Evolutionary conservation across 805 yeast genomes (phyloP).

Genomic region (Wickerhamiella musiphila): DNA sequence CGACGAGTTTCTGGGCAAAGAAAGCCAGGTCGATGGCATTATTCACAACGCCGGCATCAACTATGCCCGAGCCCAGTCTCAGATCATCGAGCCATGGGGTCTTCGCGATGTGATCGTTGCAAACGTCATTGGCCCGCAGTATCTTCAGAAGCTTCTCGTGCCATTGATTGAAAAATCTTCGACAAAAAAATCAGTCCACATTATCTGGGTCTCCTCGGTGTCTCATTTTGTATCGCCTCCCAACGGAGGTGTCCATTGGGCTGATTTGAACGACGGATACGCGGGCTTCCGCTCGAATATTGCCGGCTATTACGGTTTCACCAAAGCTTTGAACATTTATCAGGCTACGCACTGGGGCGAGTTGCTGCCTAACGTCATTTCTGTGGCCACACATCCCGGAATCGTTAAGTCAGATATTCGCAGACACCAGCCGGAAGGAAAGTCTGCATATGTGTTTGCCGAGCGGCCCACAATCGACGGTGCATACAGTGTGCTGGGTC

Average conservation of each 20-base stretch:
- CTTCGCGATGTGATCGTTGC: conserved; percentile 26
- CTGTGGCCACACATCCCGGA: conserved; percentile 28
- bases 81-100: not conserved
- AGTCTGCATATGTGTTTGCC: conserved; percentile 8
- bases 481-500: no score
- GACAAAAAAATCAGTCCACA: conserved; percentile 19
- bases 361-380: conserved; percentile 17
- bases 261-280: conserved; percentile 21
- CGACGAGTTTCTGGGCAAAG: conserved; percentile 16
- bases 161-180: conserved; percentile 26
- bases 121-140: conserved; percentile 30
- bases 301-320: conserved; percentile 26
- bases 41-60: conserved; percentile 23
- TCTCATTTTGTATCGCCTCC: conserved; percentile 22
- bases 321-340: conserved; percentile 28
- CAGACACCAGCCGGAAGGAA: conserved; percentile 13
- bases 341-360: conserved; percentile 25
- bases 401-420: conserved; percentile 24
- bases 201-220: conserved; percentile 31
- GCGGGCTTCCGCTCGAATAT: conserved; percentile 8
- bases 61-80: conserved; percentile 13
- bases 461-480: conserved; percentile 23
- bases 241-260: conserved; percentile 26
- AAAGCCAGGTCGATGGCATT: conserved; percentile 22
- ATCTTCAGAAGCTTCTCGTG: conserved; percentile 22